These are phyloP conservation scores for Triticum monococcum DNA, from an alignment of 176 grass and related monocot species.

Conservation along the genomic window DNA sequence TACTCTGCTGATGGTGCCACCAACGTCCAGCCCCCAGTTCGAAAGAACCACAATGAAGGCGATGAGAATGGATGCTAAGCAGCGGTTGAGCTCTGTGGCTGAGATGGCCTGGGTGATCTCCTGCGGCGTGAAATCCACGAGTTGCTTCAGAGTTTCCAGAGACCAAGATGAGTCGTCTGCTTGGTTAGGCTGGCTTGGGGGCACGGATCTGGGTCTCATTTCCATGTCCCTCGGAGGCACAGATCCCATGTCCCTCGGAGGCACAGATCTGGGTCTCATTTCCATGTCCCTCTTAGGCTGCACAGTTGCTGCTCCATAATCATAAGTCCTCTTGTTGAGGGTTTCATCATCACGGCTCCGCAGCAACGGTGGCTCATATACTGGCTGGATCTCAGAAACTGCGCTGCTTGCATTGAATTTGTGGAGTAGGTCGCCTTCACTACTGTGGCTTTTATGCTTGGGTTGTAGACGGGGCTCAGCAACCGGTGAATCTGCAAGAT, in stretches of 20 bases:
- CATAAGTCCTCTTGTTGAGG: neutral
- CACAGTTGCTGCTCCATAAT: neutral
- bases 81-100: slow-evolving; percentile 63
- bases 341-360: slow-evolving; percentile 15
- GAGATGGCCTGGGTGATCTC: slow-evolving; percentile 60
- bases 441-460: slow-evolving; percentile 22
- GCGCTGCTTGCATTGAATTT: slow-evolving; percentile 27
- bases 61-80: slow-evolving; percentile 49
- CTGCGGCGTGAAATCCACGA: slow-evolving; percentile 40
- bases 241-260: slow-evolving; percentile 5
- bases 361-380: slow-evolving; percentile 5
- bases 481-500: slow-evolving; percentile 40
- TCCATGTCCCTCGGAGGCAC: neutral
- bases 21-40: slow-evolving; percentile 38
- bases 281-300: slow-evolving; percentile 23
- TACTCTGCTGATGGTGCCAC: slow-evolving; percentile 39
- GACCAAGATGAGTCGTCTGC: slow-evolving; percentile 22
- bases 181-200: slow-evolving; percentile 30
- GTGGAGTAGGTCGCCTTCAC: slow-evolving; percentile 37
- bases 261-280: neutral
- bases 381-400: slow-evolving; percentile 38
- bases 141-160: slow-evolving; percentile 38
- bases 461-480: neutral
- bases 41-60: slow-evolving; percentile 64
- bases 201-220: neutral